Percentiles rank a stretch among this genome's conserved stretches.
phyloP scores from a whole-genome alignment of 371 early-diverging fungal species.

The Saksenaea vasiformis region DNA sequence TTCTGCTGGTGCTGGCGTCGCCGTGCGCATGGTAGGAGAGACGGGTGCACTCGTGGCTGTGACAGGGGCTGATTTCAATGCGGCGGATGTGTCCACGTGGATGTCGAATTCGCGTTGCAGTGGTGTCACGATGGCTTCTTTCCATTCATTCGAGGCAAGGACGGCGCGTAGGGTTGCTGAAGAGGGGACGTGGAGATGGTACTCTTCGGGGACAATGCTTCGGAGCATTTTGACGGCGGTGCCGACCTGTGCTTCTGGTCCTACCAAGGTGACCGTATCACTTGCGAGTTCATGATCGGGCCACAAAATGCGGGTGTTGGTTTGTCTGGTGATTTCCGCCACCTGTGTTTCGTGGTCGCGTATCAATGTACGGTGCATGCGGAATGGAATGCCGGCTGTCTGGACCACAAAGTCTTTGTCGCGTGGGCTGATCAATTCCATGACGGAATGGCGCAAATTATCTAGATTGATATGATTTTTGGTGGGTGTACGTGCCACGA shows the following conservation, averaged over 20 bases:
- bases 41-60: conserved; percentile 5
- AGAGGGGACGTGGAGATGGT: conserved; percentile 35
- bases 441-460: conserved; percentile 70
- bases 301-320: conserved; percentile 56
- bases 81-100: conserved; percentile 12
- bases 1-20: conserved; percentile 14
- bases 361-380: conserved; percentile 47
- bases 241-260: conserved; percentile 45
- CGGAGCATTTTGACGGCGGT: conserved; percentile 37
- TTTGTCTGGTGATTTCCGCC: conserved; percentile 50
- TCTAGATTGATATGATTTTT: conserved; percentile 77
- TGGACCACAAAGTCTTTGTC: conserved; percentile 53
- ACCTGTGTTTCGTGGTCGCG: conserved; percentile 40
- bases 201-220: conserved; percentile 41
- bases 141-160: conserved; percentile 14
- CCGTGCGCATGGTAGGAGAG: background rate
- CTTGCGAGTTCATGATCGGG: conserved; percentile 51
- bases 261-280: conserved; percentile 37
- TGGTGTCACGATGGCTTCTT: conserved; percentile 10
- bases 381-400: conserved; percentile 44
- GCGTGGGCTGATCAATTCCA: conserved; percentile 68
- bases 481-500: conserved; percentile 86
- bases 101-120: conserved; percentile 16
- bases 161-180: conserved; percentile 27
- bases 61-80: conserved; percentile 17